Evolutionary conservation across 2,329 filamentous ascomycete species (phyloP), one percentile per base, ranked within the genome.

Genomic region (Penicillium sp.): DNA sequence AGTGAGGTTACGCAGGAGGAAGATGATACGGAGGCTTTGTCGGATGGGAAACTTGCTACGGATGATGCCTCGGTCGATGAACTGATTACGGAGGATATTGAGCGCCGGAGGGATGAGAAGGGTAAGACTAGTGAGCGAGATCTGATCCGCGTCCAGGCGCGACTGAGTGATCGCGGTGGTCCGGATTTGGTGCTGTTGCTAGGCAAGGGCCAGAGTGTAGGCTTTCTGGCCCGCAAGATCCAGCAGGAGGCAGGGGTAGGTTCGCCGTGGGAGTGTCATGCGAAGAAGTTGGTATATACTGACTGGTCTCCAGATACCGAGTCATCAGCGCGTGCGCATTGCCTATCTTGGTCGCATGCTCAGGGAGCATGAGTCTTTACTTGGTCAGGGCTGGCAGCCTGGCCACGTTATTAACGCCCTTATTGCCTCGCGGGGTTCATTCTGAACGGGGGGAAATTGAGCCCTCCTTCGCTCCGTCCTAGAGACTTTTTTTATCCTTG

Each of bases 311-410:
- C 66, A 90, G 89, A 78, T 93, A 35, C 75, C 83, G 1, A 72
- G 80, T 7, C 79, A 79, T 47, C 86, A 85, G 62, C 84, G 82
- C 50, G 80, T 96, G 53, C 86, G 86, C 55, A 84, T 96, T 60
- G 88, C 87, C 20, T 96, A 96, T 73, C 83, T 95, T 75, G 93
- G 93, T 66, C 91, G 88, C 72, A 85, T 93, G 53, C 83, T 96
- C 48, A 87, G 88, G 64, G 90, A 94, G 64, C 82, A 83, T 55
- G 73, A 84, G 20, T 83, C 88, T 0, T 75, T 96, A 17, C 75
- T 81, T 47, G 83, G 84, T 3, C 89, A 95, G 67, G 90, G 89
- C 51, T 96, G 91, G 90, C 85, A 87, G 67, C 82, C 84, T 61
- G 90, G 87, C 38, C 84, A 95, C 71, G 81, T 95, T 37, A 78